Percentiles rank a stretch among this genome's conserved stretches.
phyloP scores from a whole-genome alignment of 108 stramenopile species.

The Cyclostephanos tholiformis region DNA sequence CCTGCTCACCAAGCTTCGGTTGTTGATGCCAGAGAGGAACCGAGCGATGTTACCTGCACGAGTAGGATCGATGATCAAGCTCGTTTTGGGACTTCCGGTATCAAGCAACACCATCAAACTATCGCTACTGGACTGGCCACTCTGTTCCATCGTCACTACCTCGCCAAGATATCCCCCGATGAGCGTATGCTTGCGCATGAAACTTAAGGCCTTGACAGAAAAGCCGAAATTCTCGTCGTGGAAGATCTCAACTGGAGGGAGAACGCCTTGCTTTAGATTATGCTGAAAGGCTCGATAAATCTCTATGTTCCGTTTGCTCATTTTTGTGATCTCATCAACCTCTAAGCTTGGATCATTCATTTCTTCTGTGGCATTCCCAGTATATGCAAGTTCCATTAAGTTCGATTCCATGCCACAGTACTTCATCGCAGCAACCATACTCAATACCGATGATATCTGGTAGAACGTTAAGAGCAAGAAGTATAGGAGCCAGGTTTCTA shows the following conservation, averaged over 20 bases:
- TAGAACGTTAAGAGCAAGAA: background rate
- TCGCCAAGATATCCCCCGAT: slow-evolving; percentile 54
- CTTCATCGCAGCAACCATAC: slow-evolving; percentile 48
- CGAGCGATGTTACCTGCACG: slow-evolving; percentile 47
- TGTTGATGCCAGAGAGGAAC: slow-evolving; percentile 57
- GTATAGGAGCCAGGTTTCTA: background rate
- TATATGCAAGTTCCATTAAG: background rate
- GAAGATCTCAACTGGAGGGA: slow-evolving; percentile 49
- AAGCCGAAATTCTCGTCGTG: slow-evolving; percentile 50
- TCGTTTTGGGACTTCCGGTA: slow-evolving; percentile 41
- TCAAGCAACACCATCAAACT: slow-evolving; percentile 53
- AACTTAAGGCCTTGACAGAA: slow-evolving; percentile 44
- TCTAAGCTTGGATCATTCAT: slow-evolving; percentile 56
- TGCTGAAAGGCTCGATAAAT: slow-evolving; percentile 52
- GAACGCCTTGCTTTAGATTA: slow-evolving; percentile 42
- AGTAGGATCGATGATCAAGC: slow-evolving; percentile 57
- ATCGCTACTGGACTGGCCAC: slow-evolving; percentile 41
- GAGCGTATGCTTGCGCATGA: slow-evolving; percentile 44
- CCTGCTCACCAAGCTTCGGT: slow-evolving; percentile 43
- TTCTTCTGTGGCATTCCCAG: slow-evolving; percentile 21
- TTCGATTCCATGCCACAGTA: slow-evolving; percentile 40
- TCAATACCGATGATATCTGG: slow-evolving; percentile 20
- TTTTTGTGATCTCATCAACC: slow-evolving; percentile 25
- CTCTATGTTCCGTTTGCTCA: slow-evolving; percentile 46
- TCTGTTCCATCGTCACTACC: slow-evolving; percentile 48